phyloP scores from a whole-genome alignment of 306 rosid genomes.

The Ormosia emarginata region DNA sequence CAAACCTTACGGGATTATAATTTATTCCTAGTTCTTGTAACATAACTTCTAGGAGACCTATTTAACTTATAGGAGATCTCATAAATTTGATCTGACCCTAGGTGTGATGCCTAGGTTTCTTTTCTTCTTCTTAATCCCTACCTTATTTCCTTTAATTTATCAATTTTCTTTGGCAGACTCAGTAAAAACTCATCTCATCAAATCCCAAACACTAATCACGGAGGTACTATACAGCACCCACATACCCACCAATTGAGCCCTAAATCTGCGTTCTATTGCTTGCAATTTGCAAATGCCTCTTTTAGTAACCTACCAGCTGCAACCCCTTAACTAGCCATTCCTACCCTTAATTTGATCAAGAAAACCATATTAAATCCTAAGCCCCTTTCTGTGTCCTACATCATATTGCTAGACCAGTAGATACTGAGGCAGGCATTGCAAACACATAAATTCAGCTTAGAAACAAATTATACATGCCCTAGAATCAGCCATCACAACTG shows the following conservation, averaged over 20 bases:
- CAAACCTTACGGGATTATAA: no score
- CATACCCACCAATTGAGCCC: neutral
- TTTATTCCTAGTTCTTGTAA: neutral
- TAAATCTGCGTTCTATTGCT: neutral
- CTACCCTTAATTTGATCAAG: neutral
- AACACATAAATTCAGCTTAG: no score
- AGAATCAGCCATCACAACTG: no score
- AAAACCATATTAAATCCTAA: neutral
- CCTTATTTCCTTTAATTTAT: neutral
- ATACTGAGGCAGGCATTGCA: no score
- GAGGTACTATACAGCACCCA: no score
- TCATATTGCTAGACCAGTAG: neutral
- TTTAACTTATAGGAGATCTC: no score
- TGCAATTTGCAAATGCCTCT: neutral
- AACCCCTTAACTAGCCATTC: neutral
- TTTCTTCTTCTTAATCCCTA: neutral
- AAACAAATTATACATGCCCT: no score
- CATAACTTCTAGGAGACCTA: neutral
- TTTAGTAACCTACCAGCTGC: neutral
- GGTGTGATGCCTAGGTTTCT: neutral
- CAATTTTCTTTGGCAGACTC: neutral
- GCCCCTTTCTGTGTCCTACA: no score
- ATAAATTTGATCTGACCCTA: neutral
- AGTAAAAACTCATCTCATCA: no score
- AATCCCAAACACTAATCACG: no score